Evolutionary conservation across 768 basidiomycete genomes (phyloP), one percentile per base, ranked within the genome.

Genomic region (Royoungia palumana): DNA sequence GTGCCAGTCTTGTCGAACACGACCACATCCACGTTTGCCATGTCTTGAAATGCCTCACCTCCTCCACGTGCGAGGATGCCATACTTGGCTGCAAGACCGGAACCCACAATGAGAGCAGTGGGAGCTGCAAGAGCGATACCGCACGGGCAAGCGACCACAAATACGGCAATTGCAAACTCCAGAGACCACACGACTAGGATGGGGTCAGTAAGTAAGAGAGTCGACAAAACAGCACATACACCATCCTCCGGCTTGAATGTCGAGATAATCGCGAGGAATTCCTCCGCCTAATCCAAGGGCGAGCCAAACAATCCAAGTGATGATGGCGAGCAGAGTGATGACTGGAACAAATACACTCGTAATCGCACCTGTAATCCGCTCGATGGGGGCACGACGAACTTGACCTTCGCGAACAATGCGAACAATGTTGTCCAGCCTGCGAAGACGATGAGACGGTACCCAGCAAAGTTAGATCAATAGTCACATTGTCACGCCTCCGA

Each of bases 1-100:
- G 90, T 93, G 6, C 91, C 90, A 3, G 90, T 93, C 69, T 94
- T 94, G 69, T 94, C 91, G 51, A 93, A 89, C 3, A 84, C 83
- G 35, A 94, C 66, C 16, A 81, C 64, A 55, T 88, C 83, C 27
- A 91, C 72, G 52, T 83, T 79, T 0, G 86, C 83, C 51, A 88
- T 83, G 44, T 89, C 85, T 60, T 91, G 84, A 64, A 92, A 92
- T 0, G 91, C 89, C 65, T 91, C 87, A 8, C 91, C 91, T n/a
- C 91, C 91, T 17, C 91, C 90, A 22, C 81, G 81, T 17, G 83
- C 88, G 13, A 94, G 75, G 50, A 94, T 87, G 27, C 91, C 91
- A 37, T 74, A 70, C 59, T 83, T 82, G 3, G 91, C 91, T 1
- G 87, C 85, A 5, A 94, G 70, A 3, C 91, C 90, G 5, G 83